A percentile compares a stretch with the other conserved stretches of the same genome.
phyloP scores from a whole-genome alignment of 257 asterid species.

The Solanum bukasovii region DNA sequence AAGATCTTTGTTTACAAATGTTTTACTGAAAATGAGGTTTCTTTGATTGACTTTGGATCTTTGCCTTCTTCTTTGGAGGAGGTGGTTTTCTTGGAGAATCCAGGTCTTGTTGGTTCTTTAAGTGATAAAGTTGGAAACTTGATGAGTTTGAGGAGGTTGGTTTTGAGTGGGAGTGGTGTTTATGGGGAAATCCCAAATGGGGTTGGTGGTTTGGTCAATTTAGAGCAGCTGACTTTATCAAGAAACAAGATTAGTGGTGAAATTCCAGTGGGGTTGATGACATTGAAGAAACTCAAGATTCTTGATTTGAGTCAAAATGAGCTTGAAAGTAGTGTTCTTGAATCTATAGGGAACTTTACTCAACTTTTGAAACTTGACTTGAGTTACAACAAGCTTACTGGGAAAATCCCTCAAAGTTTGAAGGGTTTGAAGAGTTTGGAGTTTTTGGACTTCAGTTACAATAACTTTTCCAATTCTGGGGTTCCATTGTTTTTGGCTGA shows the following conservation, averaged over 20 bases:
- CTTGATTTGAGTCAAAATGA: slow-evolving; percentile 62
- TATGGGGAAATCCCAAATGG: slow-evolving; percentile 34
- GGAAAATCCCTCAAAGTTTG: slow-evolving; percentile 43
- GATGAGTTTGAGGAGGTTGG: slow-evolving; percentile 34
- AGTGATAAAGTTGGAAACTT: slow-evolving; percentile 23
- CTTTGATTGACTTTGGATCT: slow-evolving; percentile 42
- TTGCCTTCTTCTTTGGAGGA: slow-evolving; percentile 33
- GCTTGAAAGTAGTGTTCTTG: slow-evolving; percentile 31
- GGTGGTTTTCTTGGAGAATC: slow-evolving; percentile 55
- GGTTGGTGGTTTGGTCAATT: slow-evolving; percentile 20
- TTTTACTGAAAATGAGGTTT: slow-evolving; percentile 25
- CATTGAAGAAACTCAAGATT: slow-evolving; percentile 41
- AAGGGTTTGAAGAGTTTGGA: slow-evolving; percentile 35
- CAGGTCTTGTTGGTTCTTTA: slow-evolving; percentile 41
- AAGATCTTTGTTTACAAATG: slow-evolving; percentile 75
- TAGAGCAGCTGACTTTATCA: slow-evolving; percentile 65
- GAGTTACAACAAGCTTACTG: slow-evolving; percentile 51
- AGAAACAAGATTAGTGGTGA: slow-evolving; percentile 46
- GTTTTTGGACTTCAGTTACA: slow-evolving; percentile 65
- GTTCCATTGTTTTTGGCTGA: slow-evolving; percentile 48
- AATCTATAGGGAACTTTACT: slow-evolving; percentile 35
- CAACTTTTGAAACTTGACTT: slow-evolving; percentile 59
- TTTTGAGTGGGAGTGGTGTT: slow-evolving; percentile 41
- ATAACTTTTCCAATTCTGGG: slow-evolving; percentile 37
- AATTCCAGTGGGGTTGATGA: slow-evolving; percentile 13